Conservation (phyloP, 352 stramenopile species). For the Globisporangium spinosum region DNA sequence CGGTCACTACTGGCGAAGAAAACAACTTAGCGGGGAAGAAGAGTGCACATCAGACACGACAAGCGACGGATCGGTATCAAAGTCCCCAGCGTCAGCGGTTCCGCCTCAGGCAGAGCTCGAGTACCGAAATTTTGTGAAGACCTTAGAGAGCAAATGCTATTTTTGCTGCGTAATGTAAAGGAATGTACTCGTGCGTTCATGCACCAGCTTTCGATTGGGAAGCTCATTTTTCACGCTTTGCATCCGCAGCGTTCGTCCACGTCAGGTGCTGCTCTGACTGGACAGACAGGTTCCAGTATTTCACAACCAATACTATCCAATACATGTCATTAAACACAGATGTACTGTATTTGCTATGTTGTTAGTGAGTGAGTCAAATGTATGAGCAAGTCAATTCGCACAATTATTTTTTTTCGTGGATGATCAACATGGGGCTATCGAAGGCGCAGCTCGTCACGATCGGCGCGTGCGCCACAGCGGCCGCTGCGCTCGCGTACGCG, state of each 20-base stretch:
- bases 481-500: constrained; percentile 26
- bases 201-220: background rate
- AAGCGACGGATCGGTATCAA: constrained; percentile 36
- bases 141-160: background rate
- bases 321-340: background rate
- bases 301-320: background rate
- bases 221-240: background rate
- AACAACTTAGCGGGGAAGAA: constrained; percentile 35
- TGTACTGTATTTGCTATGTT: background rate
- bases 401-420: background rate
- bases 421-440: background rate
- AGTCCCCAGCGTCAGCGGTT: constrained; percentile 15
- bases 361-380: background rate
- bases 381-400: background rate
- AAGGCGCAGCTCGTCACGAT: constrained; percentile 20
- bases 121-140: background rate
- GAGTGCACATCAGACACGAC: constrained; percentile 57
- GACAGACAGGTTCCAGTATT: background rate
- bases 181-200: background rate
- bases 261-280: background rate
- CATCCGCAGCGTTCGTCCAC: background rate
- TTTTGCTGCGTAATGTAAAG: background rate
- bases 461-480: constrained; percentile 25
- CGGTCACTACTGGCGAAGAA: constrained; percentile 10
- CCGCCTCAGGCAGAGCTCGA: background rate